These are phyloP conservation scores for Xylariaceae sp. DNA, from an alignment of 2,329 filamentous ascomycete species.

Conservation along the genomic window DNA sequence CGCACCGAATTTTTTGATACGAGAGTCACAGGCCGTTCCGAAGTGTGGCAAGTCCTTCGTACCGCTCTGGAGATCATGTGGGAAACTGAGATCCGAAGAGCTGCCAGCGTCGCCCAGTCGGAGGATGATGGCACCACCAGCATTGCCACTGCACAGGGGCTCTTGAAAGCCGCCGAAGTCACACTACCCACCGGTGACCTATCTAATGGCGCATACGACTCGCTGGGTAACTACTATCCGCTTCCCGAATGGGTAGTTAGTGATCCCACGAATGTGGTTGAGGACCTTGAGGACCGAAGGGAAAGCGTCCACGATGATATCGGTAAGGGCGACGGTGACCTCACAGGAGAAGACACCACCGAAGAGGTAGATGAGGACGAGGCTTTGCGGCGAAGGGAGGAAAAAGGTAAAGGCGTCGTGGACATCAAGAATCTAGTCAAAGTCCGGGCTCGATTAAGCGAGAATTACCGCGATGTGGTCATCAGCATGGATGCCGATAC, in stretches of 20 bases:
- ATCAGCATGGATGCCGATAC: conserved; percentile 55
- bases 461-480: conserved; percentile 58
- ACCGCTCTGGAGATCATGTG: conserved; percentile 64
- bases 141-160: conserved; percentile 67
- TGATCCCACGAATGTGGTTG: conserved; percentile 55
- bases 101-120: conserved; percentile 22
- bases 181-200: conserved; percentile 69
- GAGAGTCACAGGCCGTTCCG: conserved; percentile 66
- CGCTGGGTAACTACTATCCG: conserved; percentile 63
- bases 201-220: conserved; percentile 66
- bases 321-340: conserved; percentile 26
- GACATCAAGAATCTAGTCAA: conserved; percentile 50
- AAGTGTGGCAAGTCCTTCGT: conserved; percentile 75
- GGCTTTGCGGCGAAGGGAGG: conserved; percentile 41
- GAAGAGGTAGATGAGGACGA: conserved; percentile 33
- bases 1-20: conserved; percentile 87
- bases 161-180: conserved; percentile 72
- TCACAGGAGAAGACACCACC: conserved; percentile 26
- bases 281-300: conserved; percentile 21
- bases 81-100: conserved; percentile 38
- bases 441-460: conserved; percentile 60
- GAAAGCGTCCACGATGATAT: conserved; percentile 18
- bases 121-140: conserved; percentile 33
- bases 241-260: conserved; percentile 63
- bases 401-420: conserved; percentile 54